Base-by-base conservation (phyloP, 2,329 filamentous ascomycete species). In the Nemania bipapillata region DNA sequence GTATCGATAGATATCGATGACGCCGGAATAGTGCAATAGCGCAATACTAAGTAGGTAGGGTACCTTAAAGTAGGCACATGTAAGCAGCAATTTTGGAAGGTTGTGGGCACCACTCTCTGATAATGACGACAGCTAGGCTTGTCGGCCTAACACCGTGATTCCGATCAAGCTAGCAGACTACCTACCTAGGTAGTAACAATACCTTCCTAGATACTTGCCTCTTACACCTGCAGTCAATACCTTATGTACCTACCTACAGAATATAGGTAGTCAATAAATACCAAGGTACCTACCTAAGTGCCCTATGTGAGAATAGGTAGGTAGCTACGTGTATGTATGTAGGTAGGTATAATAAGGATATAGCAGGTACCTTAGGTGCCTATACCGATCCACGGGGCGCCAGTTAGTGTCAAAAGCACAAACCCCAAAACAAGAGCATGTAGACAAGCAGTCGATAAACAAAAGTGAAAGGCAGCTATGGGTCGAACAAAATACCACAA, bases 401-500 rank as follows among this genome's bases (percentile, higher is more conserved):
- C 30, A 4, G 30, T 9, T 32, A 32, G 30, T 32, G 4, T 9
- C 30, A 32, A 4, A 4, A 32, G 4, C 30, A 4, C 9, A 9
- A 4, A 32, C 30, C 30, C 30, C 30, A 4, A 32, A 32, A 32
- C 30, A 32, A 4, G 30, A 32, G 30, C 30, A 32, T 32, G 30
- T 32, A 32, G 30, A 32, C 9, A 9, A 4, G 4, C 30, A 32
- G 30, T 4, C 9, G 30, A 32, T 9, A 9, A 32, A 32, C 30
- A 32, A 32, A 6, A 4, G 8, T 4, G 4, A 45, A 17, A 12
- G 15, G 28, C 28, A 12, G 66, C 47, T 20, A 86, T 85, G 82
- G 76, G 66, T 76, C 82, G 68, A 77, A 80, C 68, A 72, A 80
- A 84, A 55, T 81, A 86, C 70, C 84, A 84, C 70, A 83, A 81